These are phyloP conservation scores for Pichia sp. DNA, from an alignment of 1,139 yeast species.

Conservation along the genomic window DNA sequence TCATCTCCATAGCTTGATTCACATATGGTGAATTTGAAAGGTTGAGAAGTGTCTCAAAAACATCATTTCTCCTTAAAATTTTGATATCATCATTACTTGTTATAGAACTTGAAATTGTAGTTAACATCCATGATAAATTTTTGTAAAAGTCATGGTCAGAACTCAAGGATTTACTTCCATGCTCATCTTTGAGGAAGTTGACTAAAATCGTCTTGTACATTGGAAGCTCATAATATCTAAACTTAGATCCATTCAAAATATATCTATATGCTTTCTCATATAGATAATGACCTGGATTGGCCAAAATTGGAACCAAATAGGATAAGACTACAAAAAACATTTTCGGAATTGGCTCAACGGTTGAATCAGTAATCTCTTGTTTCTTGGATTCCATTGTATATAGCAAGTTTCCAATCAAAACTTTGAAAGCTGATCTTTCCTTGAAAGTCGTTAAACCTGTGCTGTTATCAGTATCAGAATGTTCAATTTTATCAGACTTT, in stretches of 20 bases:
- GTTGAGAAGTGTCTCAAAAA: constrained; percentile 63
- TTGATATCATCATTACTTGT: constrained; percentile 44
- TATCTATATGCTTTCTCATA: constrained; percentile 63
- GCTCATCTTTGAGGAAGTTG: constrained; percentile 26
- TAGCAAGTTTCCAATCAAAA: constrained; percentile 56
- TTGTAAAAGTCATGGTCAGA: constrained; percentile 46
- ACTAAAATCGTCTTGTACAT: constrained; percentile 41
- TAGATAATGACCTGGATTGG: constrained; percentile 63
- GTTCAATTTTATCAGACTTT: constrained; percentile 3
- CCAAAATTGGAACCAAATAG: constrained; percentile 47
- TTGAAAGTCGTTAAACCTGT: constrained; percentile 33
- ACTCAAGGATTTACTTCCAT: constrained; percentile 11
- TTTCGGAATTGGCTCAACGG: constrained; percentile 28
- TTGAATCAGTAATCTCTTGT: constrained; percentile 7
- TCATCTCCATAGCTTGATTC: constrained; percentile 33
- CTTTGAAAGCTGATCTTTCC: constrained; percentile 50
- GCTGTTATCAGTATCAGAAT: not conserved
- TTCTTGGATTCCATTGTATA: constrained; percentile 35
- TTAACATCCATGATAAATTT: constrained; percentile 63
- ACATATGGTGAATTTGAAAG: constrained; percentile 45
- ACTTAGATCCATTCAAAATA: constrained; percentile 49
- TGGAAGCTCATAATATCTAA: constrained; percentile 58
- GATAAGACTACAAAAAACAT: constrained; percentile 43
- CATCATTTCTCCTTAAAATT: constrained; percentile 42
- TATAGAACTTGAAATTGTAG: constrained; percentile 39